phyloP scores from a whole-genome alignment of 2,329 filamentous ascomycete species.

The Sarocladiaceae sp. region DNA sequence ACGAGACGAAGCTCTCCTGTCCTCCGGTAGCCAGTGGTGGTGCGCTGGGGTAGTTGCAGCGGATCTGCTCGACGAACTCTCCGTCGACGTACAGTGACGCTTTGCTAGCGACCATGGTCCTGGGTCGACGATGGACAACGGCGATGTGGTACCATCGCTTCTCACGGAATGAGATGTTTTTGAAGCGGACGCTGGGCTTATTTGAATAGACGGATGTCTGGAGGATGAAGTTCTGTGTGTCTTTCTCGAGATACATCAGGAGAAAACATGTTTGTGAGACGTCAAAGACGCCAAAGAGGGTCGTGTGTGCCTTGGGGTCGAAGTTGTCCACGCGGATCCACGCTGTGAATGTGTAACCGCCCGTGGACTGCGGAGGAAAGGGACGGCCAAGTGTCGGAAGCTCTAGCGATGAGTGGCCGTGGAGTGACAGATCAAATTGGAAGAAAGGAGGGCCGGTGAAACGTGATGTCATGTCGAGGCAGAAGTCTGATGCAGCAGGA shows the following conservation, averaged over 20 bases:
- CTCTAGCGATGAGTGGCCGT: slow-evolving; percentile 88
- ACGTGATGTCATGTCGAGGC: slow-evolving; percentile 65
- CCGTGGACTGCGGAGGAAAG: slow-evolving; percentile 75
- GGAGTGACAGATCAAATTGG: slow-evolving; percentile 86
- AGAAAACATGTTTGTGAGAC: slow-evolving; percentile 89
- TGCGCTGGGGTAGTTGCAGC: slow-evolving; percentile 78
- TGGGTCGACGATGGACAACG: slow-evolving; percentile 76
- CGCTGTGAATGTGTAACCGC: slow-evolving; percentile 85
- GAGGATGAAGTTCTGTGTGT: slow-evolving; percentile 89
- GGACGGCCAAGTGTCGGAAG: slow-evolving; percentile 76
- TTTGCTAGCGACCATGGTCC: slow-evolving; percentile 70
- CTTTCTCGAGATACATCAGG: slow-evolving; percentile 87
- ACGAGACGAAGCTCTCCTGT: slow-evolving; percentile 66
- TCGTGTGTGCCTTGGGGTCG: slow-evolving; percentile 82
- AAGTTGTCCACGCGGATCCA: slow-evolving; percentile 90
- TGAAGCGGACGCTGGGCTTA: slow-evolving; percentile 90
- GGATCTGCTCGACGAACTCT: slow-evolving; percentile 88
- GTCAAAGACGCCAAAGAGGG: slow-evolving; percentile 93
- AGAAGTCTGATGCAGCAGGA: slow-evolving; percentile 60
- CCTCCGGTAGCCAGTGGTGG: slow-evolving; percentile 62
- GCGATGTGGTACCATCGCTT: slow-evolving; percentile 91
- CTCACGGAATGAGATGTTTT: slow-evolving; percentile 70
- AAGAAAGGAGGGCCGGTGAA: slow-evolving; percentile 80
- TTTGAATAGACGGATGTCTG: slow-evolving; percentile 89
- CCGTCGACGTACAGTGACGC: slow-evolving; percentile 89